Evolutionary conservation across 345 rosid species (phyloP).

Genomic region (Eucalyptus erythrocorys): DNA sequence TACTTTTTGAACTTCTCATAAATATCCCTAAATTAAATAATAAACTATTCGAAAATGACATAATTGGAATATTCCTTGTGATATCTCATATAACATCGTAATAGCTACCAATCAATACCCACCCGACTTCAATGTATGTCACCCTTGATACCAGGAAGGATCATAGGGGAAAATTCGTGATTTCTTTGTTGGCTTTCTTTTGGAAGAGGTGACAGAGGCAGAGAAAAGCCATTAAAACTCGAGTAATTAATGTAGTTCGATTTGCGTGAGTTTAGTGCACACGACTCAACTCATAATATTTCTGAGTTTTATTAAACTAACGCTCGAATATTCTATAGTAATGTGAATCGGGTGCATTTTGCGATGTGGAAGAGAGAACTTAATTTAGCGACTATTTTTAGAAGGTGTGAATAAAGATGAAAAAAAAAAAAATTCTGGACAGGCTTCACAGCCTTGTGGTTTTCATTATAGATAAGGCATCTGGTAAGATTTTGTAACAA

Average conservation of each 20-base stretch:
- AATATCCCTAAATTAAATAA: neutral
- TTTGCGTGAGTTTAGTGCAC: neutral
- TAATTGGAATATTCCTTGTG: neutral
- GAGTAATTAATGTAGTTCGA: neutral
- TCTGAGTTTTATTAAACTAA: neutral
- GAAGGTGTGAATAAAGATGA: neutral
- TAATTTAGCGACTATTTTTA: neutral
- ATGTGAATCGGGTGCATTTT: neutral
- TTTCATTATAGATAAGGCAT: neutral
- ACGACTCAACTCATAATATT: neutral
- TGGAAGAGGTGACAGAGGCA: conserved; percentile 10
- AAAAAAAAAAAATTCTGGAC: neutral
- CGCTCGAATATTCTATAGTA: neutral
- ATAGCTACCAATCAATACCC: neutral
- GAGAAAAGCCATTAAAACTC: neutral
- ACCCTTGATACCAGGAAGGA: neutral
- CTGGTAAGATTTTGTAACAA: neutral
- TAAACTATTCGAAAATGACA: neutral
- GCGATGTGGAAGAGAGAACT: neutral
- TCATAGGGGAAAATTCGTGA: conserved; percentile 6
- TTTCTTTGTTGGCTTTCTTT: conserved; percentile 22
- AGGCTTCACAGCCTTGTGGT: neutral
- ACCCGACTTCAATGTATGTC: too few species aligned
- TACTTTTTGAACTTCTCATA: neutral
- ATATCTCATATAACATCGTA: accelerated